Base-by-base conservation (phyloP, 305 asterid species). In the Fraxinus sp. region DNA sequence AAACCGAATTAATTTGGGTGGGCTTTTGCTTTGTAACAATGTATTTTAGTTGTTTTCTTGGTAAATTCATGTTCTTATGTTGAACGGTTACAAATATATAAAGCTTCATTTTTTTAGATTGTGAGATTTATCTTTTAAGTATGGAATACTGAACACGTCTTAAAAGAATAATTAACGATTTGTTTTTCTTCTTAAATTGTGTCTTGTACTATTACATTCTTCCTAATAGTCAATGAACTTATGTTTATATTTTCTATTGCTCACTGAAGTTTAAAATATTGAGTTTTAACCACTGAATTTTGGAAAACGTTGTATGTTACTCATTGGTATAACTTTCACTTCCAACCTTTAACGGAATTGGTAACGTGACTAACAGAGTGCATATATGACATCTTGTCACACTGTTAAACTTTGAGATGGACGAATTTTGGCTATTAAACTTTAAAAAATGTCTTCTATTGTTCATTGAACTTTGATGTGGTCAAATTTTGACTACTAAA, bases 21-120 rank as follows among this genome's bases (percentile, higher is more conserved):
- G 90, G 72, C 89, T 89, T 77, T 84, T 86, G 84, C 88, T 86
- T 49, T 88, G 91, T 85, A 36, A 86, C 39, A 55, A 81, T 86
- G 71, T 71, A 76, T 79, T 77, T 22, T 84, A 84, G 77, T 18
- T 74, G 26, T 79, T 30, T 3, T 30, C 20, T 68, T 68, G 74
- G 39, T 13, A 28, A 66, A 26, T 66, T 66, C 32, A 30, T 11
- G 74, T 66, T 10, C 36, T 0, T 14, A 11, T 26, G 36, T 66
- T 11, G 35, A 28, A 26, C 36, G 9, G 74, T 7, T 62, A 24
- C 20, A 79, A 79, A 77, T 72, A 46, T 36, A 80, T 72, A 46
- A 70, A 22, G 26, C 22, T 55, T 55, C 22, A 55, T 55, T 55
- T 55, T 52, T n/a, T 41, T 2, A 41, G 52, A 41, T 41, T 14